Base-by-base conservation (phyloP, 23 red algal genomes). In the Gracilariopsis chorda region DNA sequence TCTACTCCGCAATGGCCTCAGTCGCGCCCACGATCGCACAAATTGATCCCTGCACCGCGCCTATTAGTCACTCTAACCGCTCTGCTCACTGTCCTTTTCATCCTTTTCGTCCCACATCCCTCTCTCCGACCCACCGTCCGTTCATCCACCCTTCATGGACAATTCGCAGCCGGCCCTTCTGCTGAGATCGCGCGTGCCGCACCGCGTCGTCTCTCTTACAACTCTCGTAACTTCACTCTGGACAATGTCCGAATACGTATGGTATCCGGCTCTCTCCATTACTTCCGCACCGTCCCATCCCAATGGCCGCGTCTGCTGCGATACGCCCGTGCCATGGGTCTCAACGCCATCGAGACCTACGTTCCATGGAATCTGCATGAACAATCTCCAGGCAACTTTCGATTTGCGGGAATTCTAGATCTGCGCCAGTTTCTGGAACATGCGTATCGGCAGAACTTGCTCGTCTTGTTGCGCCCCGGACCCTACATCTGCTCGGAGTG, bases 271-370 rank as follows among this genome's bases (percentile, higher is more conserved):
- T 84, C 90, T 23, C 79, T 97, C 41, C 95, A 97, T 80, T 97
- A 97, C 58, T 87, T 88, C 48, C 95, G 95, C 13, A 92, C 81
- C 10, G 83, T 88, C 24, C 95, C 88, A n/a, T 85, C 76, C 4
- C 49, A 48, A n/a, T 97, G 95, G 95, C 68, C 57, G 34, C 56
- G 45, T 16, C 46, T 97, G 7, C 83, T 97, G 35, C 43, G 51
- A 36, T 83, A 65, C 28, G 82, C 84, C 32, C 64, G 70, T 25
- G 39, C 57, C 32, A 88, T 83, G 63, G 89, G 95, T n/a, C 80
- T 97, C 20, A 97, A 97, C 59, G 73, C 85, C 52, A 86, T 97
- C 11, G 95, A 97, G 49, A 97, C 95, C 33, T 97, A 94, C 42
- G 48, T 94, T 70, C 77, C 85, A 80, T 94, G 92, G 94, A 87